Conservation (phyloP, 345 rosid genomes). For the Pseudoturritis turrita region DNA sequence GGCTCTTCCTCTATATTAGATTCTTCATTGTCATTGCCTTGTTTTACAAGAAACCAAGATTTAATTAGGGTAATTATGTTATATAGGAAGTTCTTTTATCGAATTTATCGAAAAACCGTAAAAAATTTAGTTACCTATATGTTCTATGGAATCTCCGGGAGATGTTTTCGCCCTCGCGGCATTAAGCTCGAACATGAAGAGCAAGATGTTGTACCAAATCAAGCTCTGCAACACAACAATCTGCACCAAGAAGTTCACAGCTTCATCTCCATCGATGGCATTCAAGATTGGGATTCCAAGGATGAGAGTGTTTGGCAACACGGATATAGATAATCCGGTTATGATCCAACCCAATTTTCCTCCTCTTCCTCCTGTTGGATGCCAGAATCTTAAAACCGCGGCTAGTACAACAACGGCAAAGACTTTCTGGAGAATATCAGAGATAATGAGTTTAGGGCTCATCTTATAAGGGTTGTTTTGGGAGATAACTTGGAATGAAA, state of each 20-base stretch:
- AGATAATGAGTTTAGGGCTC: slow-evolving; percentile 56
- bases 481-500: slow-evolving; percentile 74
- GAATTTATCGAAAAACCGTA: not conserved
- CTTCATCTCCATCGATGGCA: slow-evolving; percentile 69
- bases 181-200: slow-evolving; percentile 72
- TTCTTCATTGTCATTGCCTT: slow-evolving; percentile 32
- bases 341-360: slow-evolving; percentile 58
- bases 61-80: not conserved
- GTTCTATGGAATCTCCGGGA: slow-evolving; percentile 36
- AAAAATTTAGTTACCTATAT: slow-evolving; percentile 39
- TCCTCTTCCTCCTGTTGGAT: slow-evolving; percentile 30
- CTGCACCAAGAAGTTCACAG: slow-evolving; percentile 57
- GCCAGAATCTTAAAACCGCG: slow-evolving; percentile 41
- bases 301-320: slow-evolving; percentile 80
- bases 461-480: slow-evolving; percentile 67
- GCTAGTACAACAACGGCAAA: slow-evolving; percentile 42
- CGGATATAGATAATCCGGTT: slow-evolving; percentile 65
- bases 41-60: slow-evolving; percentile 11
- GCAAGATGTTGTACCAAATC: slow-evolving; percentile 71
- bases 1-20: slow-evolving; percentile 41
- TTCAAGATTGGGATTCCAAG: slow-evolving; percentile 71
- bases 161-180: slow-evolving; percentile 42
- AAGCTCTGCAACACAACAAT: slow-evolving; percentile 77
- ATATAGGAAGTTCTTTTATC: not conserved
- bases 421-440: slow-evolving; percentile 67